Evolutionary conservation across 345 rosid species (phyloP), one percentile per base, ranked within the genome.

Genomic region (Sisymbrium irio): DNA sequence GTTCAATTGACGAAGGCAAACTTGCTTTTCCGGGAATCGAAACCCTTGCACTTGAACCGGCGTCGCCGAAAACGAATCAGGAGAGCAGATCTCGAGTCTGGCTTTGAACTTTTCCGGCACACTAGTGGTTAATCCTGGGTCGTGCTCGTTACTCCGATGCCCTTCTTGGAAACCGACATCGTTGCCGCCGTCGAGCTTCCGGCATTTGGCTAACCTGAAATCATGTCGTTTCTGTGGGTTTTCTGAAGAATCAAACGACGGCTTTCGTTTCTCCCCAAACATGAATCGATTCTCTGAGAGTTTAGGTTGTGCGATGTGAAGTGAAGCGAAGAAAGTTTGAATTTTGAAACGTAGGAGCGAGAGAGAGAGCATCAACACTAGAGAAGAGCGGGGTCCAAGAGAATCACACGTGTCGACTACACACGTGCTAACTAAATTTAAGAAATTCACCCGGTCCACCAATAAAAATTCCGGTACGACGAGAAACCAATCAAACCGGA

Each of bases 51-150:
- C 15, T 35, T 79, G 81, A 63, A 67, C 73, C 9, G 93, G 93
- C 39, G 89, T 83, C 56, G 82, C 80, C 6, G 90, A 84, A 78
- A 94, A 94, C 62, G 93, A 88, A 75, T 94, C 93, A 27, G 95
- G 89, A 19, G 96, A 87, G 84, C 88, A 88, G 22, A 94, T 87
- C 85, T 94, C 98, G 51, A 94, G 89, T 78, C 86, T 82, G 76
- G 80, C 93, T 40, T 70, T 79, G 80, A 91, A 91, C 35, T 80
- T 86, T 40, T 79, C 83, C 22, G 78, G 58, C 27, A 69, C 60
- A 3, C 27, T 80, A 13, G 72, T 65, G 7, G 9, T 74, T 33
- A 63, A 73, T 51, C 55, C 73, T 25, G 76, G 65, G 19, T 65
- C 51, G 32, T 30, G 41, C 15, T 59, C 63, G 28, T 51, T n/a